These are phyloP conservation scores for Clonostachys rosea DNA, from an alignment of 2,329 filamentous ascomycete species.

Conservation along the genomic window DNA sequence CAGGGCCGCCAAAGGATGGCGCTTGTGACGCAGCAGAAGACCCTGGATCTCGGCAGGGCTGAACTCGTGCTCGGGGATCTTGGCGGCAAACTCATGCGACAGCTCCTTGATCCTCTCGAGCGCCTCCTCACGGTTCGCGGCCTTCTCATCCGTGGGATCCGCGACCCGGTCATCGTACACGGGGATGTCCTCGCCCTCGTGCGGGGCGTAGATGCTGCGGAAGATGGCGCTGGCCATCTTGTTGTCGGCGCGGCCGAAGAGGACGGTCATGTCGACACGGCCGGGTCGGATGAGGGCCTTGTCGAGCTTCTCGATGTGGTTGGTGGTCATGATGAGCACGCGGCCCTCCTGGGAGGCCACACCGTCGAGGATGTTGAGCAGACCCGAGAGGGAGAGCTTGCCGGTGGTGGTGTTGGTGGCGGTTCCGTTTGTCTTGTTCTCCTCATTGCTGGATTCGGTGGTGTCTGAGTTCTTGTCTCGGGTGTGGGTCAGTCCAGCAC, in stretches of 20 bases:
- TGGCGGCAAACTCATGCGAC: slow-evolving; percentile 41
- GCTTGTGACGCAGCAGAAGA: slow-evolving; percentile 51
- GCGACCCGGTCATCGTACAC: not conserved
- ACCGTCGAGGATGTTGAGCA: slow-evolving; percentile 79
- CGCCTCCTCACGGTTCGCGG: slow-evolving; percentile 17
- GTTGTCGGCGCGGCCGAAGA: slow-evolving; percentile 49
- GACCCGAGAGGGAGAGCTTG: slow-evolving; percentile 65
- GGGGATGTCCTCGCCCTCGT: slow-evolving; percentile 24
- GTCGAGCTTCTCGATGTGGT: slow-evolving; percentile 57
- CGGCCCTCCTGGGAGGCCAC: slow-evolving; percentile 59
- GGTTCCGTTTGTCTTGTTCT: not conserved
- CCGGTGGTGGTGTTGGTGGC: not conserved
- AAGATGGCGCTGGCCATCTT: slow-evolving; percentile 51
- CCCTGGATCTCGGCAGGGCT: slow-evolving; percentile 59
- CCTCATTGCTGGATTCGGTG: slow-evolving; percentile 5
- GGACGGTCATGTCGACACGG: slow-evolving; percentile 54
- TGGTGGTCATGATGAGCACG: slow-evolving; percentile 64
- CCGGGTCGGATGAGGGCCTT: slow-evolving; percentile 59
- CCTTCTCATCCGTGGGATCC: slow-evolving; percentile 14
- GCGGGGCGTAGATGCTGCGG: slow-evolving; percentile 52
- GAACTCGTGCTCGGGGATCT: slow-evolving; percentile 50
- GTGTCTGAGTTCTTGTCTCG: slow-evolving; percentile 27
- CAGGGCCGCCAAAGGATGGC: slow-evolving; percentile 41
- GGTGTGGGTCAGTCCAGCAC: slow-evolving; percentile 62
- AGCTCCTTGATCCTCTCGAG: slow-evolving; percentile 35